Evolutionary conservation across 148 eudicot genomes (phyloP), one percentile per base, ranked within the genome.

Genomic region (Amaranthus cruentus): DNA sequence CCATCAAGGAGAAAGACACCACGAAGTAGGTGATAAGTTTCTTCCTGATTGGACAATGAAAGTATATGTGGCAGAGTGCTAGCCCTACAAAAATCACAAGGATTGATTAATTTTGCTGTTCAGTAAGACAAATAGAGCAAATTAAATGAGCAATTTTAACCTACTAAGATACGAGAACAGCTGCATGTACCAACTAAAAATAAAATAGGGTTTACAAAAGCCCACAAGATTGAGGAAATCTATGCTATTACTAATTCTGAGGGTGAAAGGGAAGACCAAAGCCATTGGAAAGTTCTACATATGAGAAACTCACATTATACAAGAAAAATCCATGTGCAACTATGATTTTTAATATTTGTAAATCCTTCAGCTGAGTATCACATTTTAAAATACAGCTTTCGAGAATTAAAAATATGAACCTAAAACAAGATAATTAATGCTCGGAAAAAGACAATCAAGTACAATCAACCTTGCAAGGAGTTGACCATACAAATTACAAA

Each of bases 161-260:
- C n/a, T 47, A 8, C 21, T 44, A 42, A 14, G 12, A 50, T 1
- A 72, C 21, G 7, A 49, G 48, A 51, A 75, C 5, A 8, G n/a
- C 18, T 15, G 14, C 15, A 67, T 4, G 7, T 9, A 54, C n/a
- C n/a, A 69, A 10, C 47, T 52, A 53, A 28, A 62, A 70, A 70
- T 51, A 53, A 76, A 62, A 38, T 12, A 21, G 47, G 56, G 13
- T 62, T 53, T 62, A 46, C 64, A 44, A 62, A 76, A 66, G 62
- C 15, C 70, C 61, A 65, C 3, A 77, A 56, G 54, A 42, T 63
- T 70, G 64, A 38, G 70, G 62, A 63, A 71, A 71, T 28, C 70
- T 62, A 77, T 66, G 61, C 47, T 43, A 18, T 60, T 51, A 38
- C 13, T 13, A 38, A 61, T 50, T 60, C 68, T 6, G 44, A 42